These are phyloP conservation scores for Plantago coronopus DNA, from an alignment of 305 asterid genomes.

Conservation along the genomic window DNA sequence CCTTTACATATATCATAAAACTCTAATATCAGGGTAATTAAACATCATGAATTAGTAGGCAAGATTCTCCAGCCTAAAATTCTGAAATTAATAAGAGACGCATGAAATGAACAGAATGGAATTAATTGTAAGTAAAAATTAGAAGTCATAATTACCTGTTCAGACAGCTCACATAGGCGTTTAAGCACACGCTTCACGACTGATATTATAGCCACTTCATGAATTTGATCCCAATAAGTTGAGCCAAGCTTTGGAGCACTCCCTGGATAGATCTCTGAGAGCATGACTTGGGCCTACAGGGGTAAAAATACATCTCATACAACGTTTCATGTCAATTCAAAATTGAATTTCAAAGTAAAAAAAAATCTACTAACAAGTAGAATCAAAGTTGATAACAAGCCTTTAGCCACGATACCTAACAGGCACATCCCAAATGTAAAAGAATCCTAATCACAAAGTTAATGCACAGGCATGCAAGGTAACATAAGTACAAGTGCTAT, in stretches of 20 bases:
- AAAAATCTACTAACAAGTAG: slow-evolving; percentile 12
- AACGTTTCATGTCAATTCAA: slow-evolving; percentile 18
- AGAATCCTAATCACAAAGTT: neutral
- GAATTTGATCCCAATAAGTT: slow-evolving; percentile 95
- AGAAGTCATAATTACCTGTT: slow-evolving; percentile 54
- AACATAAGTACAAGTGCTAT: neutral
- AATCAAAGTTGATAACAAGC: slow-evolving; percentile 7
- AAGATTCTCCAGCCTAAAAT: slow-evolving; percentile 6
- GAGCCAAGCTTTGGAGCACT: slow-evolving; percentile 79
- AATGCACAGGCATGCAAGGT: neutral
- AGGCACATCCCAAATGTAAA: slow-evolving; percentile 2
- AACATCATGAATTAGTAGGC: slow-evolving; percentile 9
- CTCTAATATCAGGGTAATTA: slow-evolving; percentile 17
- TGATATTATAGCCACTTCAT: slow-evolving; percentile 76
- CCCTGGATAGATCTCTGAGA: slow-evolving; percentile 96
- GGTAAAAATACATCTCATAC: slow-evolving; percentile 24
- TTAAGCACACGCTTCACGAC: slow-evolving; percentile 75
- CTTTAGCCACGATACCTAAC: slow-evolving; percentile 3
- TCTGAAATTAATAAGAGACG: neutral
- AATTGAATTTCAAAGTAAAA: slow-evolving; percentile 9
- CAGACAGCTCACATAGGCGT: slow-evolving; percentile 68
- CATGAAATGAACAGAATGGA: neutral
- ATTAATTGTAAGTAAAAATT: slow-evolving; percentile 7
- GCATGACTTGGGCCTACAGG: slow-evolving; percentile 84
- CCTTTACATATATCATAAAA: neutral